Base-by-base conservation (phyloP, 1,284 basidiomycete species). In the Lignosus rhinocerotis region DNA sequence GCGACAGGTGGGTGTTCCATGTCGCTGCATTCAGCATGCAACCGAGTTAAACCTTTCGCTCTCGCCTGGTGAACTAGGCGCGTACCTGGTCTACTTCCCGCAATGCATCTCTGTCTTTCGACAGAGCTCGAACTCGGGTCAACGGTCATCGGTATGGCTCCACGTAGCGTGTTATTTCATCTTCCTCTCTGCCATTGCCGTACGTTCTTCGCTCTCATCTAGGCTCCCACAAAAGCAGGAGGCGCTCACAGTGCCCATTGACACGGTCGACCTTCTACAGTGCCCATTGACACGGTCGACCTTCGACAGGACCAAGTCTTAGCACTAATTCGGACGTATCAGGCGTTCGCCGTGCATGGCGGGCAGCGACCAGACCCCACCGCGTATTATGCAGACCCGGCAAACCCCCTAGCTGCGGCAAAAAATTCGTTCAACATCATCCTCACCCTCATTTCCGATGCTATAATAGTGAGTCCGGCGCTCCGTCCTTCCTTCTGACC, bases 381-480 rank as follows among this genome's bases (percentile, higher is more conserved):
- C 4, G 32, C 25, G n/a, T 59, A 41, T 49, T 59, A 50, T 32
- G 48, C 43, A 16, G 36, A 59, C 53, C 31, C 51, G 3, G 38
- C 48, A 17, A 47, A 53, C 48, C 43, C 57, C 2, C 38, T 31
- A 17, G 44, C 53, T 14, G 36, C 53, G 8, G 19, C 44, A 8
- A 59, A 59, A 38, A 54, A 54, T 49, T 43, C 51, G 41, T 51
- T 59, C 43, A 55, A 54, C 48, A 38, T 51, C 32, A 19, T 59
- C 36, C 43, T 59, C 34, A 43, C 48, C 31, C 36, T 59, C 30
- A 42, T 51, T 31, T 59, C 57, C 7, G 57, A 59, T 31, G 31
- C 38, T 9, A 59, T 59, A 12, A 59, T 59, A 30, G 57, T 59
- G 43, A 38, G 57, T 54, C 5, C n/a, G 17, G 41, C 14, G 14